Conservation (phyloP, 192 early-diverging fungal species). For the Mortierella antarctica region DNA sequence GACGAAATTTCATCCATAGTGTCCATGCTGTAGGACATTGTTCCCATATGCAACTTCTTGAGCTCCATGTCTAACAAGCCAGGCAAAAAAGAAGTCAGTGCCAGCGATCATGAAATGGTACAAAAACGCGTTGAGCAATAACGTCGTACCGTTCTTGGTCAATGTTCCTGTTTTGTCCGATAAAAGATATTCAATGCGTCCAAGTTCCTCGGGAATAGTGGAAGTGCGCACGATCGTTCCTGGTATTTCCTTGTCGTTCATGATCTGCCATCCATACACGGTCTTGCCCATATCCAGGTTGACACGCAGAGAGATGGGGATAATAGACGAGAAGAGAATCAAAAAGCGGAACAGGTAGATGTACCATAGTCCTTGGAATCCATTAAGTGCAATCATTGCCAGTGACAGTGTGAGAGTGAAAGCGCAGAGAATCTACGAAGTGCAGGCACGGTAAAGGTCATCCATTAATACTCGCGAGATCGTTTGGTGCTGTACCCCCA, state of each 20-base stretch:
- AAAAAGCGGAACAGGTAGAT: conserved; percentile 93
- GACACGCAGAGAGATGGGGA: conserved; percentile 93
- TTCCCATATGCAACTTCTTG: conserved; percentile 94
- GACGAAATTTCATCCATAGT: conserved; percentile 90
- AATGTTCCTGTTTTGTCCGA: conserved; percentile 97
- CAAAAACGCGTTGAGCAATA: background rate
- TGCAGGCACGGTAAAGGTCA: background rate
- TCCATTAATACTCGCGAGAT: background rate
- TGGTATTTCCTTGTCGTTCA: conserved; percentile 84
- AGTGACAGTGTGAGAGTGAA: conserved; percentile 87
- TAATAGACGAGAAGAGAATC: conserved; percentile 95
- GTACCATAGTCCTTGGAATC: conserved; percentile 91
- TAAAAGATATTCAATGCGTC: conserved; percentile 91
- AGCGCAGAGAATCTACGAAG: conserved; percentile 79
- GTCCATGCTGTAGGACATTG: conserved; percentile 91
- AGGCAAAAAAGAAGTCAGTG: background rate
- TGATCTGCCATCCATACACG: conserved; percentile 90
- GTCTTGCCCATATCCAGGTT: conserved; percentile 98
- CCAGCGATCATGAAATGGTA: background rate
- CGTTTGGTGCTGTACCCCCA: background rate
- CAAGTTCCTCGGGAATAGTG: conserved; percentile 96
- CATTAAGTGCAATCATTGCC: conserved; percentile 89
- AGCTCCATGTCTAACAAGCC: conserved; percentile 87
- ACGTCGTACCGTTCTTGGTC: conserved; percentile 83
- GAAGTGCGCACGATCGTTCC: conserved; percentile 92